A percentile compares a stretch with the other conserved stretches of the same genome.
Conservation (phyloP, 2,329 filamentous ascomycete species). For the Coniella vitis region DNA sequence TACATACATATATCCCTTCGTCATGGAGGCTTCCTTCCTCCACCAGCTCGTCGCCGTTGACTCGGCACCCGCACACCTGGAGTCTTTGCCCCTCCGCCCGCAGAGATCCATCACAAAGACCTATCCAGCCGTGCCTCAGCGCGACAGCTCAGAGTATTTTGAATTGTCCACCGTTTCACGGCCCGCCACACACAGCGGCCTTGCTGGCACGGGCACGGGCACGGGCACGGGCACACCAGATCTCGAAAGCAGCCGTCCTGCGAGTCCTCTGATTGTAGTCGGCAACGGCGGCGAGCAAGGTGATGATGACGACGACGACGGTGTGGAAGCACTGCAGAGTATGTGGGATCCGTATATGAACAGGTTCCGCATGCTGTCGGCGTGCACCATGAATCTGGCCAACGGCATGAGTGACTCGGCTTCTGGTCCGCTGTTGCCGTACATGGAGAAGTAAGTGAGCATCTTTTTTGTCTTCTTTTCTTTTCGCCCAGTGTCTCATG, state of each 20-base stretch:
- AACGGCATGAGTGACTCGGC: constrained; percentile 71
- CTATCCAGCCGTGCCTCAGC: constrained; percentile 31
- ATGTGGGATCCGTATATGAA: constrained; percentile 60
- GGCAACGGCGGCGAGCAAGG: background rate
- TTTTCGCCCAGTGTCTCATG: background rate
- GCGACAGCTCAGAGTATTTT: constrained; percentile 21
- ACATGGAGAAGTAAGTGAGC: constrained; percentile 56
- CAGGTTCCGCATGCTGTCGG: constrained; percentile 58
- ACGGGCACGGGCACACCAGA: constrained; percentile 20
- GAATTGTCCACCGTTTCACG: constrained; percentile 23
- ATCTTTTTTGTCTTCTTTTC: no score
- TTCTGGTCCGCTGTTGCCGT: constrained; percentile 72
- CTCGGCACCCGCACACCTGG: constrained; percentile 18
- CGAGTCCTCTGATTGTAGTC: constrained; percentile 32
- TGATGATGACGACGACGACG: constrained; percentile 20
- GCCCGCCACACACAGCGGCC: constrained; percentile 1
- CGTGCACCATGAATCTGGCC: constrained; percentile 59
- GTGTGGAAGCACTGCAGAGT: constrained; percentile 44
- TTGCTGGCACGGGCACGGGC: background rate
- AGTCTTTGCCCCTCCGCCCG: constrained; percentile 20
- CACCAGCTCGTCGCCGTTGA: constrained; percentile 28
- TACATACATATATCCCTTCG: no score
- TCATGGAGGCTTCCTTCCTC: constrained; percentile 30
- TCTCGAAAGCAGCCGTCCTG: constrained; percentile 45
- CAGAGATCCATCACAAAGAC: constrained; percentile 33